Evolutionary conservation across 2,329 filamentous ascomycete genomes (phyloP).

Genomic region (Aureobasidium musti): DNA sequence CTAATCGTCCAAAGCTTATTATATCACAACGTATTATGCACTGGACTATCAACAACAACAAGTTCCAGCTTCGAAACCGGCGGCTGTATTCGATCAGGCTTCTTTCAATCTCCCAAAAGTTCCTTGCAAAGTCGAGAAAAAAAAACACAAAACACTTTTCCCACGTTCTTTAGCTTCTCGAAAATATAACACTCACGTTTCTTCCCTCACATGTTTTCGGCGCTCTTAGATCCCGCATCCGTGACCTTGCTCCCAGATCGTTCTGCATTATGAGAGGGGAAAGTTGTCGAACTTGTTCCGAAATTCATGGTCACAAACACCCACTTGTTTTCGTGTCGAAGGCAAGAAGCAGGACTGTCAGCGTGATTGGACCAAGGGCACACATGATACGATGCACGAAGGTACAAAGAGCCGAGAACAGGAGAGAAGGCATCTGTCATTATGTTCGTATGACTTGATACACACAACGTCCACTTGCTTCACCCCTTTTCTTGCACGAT

Average conservation of each 20-base stretch:
- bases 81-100: no score
- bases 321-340: not conserved
- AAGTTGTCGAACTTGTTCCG: no score
- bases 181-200: no score
- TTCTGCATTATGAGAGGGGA: constrained; percentile 30
- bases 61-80: no score
- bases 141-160: no score
- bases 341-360: not conserved
- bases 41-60: constrained; percentile 34
- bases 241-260: constrained; percentile 33
- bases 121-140: no score
- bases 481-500: not conserved
- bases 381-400: not conserved
- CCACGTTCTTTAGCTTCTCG: no score
- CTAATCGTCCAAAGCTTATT: not conserved
- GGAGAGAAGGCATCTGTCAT: not conserved
- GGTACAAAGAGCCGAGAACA: not conserved
- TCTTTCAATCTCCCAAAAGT: no score
- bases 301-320: not conserved
- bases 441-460: not conserved
- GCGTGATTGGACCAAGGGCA: not conserved
- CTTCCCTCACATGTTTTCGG: no score
- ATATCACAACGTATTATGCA: constrained; percentile 37
- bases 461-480: not conserved
- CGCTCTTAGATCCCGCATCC: no score